A percentile compares a stretch with the other conserved stretches of the same genome.
Conservation (phyloP, 2,329 filamentous ascomycete species). For the Sclerotinia trifoliorum region DNA sequence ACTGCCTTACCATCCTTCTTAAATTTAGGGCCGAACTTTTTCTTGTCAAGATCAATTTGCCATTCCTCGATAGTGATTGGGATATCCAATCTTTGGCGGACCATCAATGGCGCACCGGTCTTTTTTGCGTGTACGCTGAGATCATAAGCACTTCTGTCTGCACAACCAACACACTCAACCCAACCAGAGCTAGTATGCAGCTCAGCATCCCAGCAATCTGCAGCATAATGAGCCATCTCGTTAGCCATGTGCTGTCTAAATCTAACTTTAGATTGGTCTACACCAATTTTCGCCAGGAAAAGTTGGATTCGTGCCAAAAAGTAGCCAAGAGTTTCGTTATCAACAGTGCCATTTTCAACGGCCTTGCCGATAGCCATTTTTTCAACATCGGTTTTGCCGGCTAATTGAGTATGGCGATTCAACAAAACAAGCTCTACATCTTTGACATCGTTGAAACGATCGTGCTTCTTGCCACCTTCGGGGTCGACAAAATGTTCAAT, state of each 20-base stretch:
- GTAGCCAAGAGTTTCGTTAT: slow-evolving; percentile 98
- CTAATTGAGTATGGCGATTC: slow-evolving; percentile 79
- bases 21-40: slow-evolving; percentile 92
- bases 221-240: slow-evolving; percentile 90
- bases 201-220: slow-evolving; percentile 98
- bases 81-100: slow-evolving; percentile 76
- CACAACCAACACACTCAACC: slow-evolving; percentile 98
- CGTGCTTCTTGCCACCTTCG: slow-evolving; percentile 89
- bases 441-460: slow-evolving; percentile 81
- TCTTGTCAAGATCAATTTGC: slow-evolving; percentile 85
- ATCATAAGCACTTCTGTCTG: slow-evolving; percentile 93
- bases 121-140: slow-evolving; percentile 88
- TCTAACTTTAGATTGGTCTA: slow-evolving; percentile 83
- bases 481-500: slow-evolving; percentile 99
- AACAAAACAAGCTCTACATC: slow-evolving; percentile 81
- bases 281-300: slow-evolving; percentile 84
- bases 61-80: slow-evolving; percentile 83
- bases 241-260: slow-evolving; percentile 97
- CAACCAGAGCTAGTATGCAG: slow-evolving; percentile 88
- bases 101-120: slow-evolving; percentile 81
- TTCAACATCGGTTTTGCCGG: slow-evolving; percentile 75
- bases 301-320: slow-evolving; percentile 92
- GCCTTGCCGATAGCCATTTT: slow-evolving; percentile 81
- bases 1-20: slow-evolving; percentile 91
- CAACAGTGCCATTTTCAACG: slow-evolving; percentile 76